phyloP scores from a whole-genome alignment of 2,329 filamentous ascomycete genomes.

The Fusarium foetens region DNA sequence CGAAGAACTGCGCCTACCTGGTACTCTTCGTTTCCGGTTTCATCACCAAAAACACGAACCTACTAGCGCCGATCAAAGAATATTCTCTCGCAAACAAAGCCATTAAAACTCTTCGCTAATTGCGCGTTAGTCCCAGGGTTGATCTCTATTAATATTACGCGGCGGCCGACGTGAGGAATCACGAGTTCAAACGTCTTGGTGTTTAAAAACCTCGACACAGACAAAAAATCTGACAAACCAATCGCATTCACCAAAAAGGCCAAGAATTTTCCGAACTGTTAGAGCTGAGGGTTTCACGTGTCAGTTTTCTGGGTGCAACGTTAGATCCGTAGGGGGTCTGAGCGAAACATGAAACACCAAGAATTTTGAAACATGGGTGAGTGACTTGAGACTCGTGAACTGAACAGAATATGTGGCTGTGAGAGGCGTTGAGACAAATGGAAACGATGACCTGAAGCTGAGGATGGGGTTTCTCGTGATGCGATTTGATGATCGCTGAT shows the following conservation, averaged over 20 bases:
- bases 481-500: not conserved
- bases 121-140: not conserved
- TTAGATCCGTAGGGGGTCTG: slow-evolving; percentile 3
- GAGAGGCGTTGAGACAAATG: not conserved
- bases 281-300: not conserved
- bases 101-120: not conserved
- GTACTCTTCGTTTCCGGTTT: not conserved
- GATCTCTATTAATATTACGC: not conserved
- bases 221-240: not conserved
- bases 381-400: not conserved
- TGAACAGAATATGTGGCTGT: not conserved
- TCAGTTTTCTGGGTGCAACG: not conserved
- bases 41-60: not conserved
- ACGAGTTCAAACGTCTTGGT: not conserved
- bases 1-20: not conserved
- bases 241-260: slow-evolving; percentile 4
- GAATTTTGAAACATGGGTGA: slow-evolving; percentile 9
- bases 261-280: not conserved
- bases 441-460: slow-evolving; percentile 20
- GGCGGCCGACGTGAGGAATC: not conserved
- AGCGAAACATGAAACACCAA: slow-evolving; percentile 26
- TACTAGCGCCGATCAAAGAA: not conserved
- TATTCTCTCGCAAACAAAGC: not conserved
- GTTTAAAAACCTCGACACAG: not conserved
- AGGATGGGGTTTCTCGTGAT: not conserved